Evolutionary conservation across 2,329 filamentous ascomycete genomes (phyloP).

Genomic region (Myrmaecium sp.): DNA sequence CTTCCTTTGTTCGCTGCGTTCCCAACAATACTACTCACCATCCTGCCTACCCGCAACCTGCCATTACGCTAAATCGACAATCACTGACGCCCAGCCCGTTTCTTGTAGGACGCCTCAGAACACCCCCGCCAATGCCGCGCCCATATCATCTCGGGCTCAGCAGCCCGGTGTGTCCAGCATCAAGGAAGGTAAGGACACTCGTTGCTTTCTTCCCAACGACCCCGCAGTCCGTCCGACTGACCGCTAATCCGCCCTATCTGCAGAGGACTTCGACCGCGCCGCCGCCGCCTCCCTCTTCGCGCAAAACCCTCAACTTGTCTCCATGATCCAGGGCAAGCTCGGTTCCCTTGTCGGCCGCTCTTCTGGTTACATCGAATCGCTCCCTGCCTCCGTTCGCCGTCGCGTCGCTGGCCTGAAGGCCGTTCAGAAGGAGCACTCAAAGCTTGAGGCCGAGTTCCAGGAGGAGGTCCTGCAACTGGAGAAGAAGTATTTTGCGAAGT

Average conservation of each 20-base stretch:
- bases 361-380: slow-evolving; percentile 94
- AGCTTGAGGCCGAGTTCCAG: slow-evolving; percentile 96
- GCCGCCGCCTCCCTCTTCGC: slow-evolving; percentile 86
- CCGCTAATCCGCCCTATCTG: slow-evolving; percentile 9
- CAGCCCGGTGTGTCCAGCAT: slow-evolving; percentile 89
- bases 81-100: too few species aligned
- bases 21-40: slow-evolving; percentile 2
- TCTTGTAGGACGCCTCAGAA: slow-evolving; percentile 81
- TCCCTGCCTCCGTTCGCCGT: slow-evolving; percentile 74
- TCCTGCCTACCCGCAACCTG: slow-evolving; percentile 5
- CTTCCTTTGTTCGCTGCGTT: slow-evolving; percentile 2
- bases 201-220: slow-evolving; percentile 6
- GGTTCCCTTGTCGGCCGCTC: slow-evolving; percentile 84
- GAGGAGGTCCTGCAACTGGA: slow-evolving; percentile 95
- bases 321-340: slow-evolving; percentile 96
- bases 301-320: slow-evolving; percentile 83
- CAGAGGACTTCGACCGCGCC: slow-evolving; percentile 80
- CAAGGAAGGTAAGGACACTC: slow-evolving; percentile 65
- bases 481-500: slow-evolving; percentile 99
- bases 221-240: not conserved
- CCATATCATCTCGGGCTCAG: slow-evolving; percentile 93
- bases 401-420: slow-evolving; percentile 93
- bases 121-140: slow-evolving; percentile 86
- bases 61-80: slow-evolving; percentile 10
- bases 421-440: slow-evolving; percentile 96